Percentiles rank a stretch among this genome's conserved stretches.
These are phyloP conservation scores for Dalbergia oliveri DNA, from an alignment of 306 rosid genomes.

Conservation along the genomic window DNA sequence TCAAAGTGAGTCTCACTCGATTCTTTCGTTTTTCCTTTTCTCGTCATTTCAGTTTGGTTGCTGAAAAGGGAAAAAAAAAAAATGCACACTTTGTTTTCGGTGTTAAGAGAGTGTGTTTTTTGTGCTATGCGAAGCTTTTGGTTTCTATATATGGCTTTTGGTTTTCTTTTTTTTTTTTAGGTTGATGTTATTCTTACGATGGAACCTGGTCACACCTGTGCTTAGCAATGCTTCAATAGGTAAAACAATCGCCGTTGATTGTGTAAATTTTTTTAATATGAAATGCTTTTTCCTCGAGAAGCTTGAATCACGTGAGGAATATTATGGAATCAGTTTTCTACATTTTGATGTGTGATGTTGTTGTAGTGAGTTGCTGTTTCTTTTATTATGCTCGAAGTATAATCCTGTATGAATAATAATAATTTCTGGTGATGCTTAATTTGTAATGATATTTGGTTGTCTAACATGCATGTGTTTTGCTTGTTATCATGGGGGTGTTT, in stretches of 20 bases:
- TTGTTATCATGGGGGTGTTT: neutral
- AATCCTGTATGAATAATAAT: neutral
- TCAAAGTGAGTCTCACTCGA: constrained; percentile 59
- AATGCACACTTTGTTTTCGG: neutral
- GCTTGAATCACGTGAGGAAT: constrained; percentile 7
- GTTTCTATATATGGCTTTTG: constrained; percentile 30
- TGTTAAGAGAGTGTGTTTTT: neutral
- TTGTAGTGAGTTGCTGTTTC: too few relatives aligned
- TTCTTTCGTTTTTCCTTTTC: neutral
- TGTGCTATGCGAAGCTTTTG: constrained; percentile 8
- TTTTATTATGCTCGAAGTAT: constrained; percentile 4
- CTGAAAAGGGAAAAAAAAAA: constrained; percentile 37
- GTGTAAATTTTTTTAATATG: neutral
- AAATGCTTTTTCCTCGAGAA: neutral
- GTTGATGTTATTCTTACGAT: constrained; percentile 62
- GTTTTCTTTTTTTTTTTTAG: constrained; percentile 39
- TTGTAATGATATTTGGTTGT: constrained; percentile 27
- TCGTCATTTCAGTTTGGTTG: constrained; percentile 30
- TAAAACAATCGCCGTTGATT: constrained; percentile 18
- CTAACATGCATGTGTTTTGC: constrained; percentile 5
- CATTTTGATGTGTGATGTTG: neutral
- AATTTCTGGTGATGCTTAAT: neutral
- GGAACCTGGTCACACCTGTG: constrained; percentile 82
- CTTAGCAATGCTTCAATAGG: constrained; percentile 98
- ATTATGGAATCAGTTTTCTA: neutral